phyloP scores from a whole-genome alignment of 768 basidiomycete genomes.

The Mycena maculata region DNA sequence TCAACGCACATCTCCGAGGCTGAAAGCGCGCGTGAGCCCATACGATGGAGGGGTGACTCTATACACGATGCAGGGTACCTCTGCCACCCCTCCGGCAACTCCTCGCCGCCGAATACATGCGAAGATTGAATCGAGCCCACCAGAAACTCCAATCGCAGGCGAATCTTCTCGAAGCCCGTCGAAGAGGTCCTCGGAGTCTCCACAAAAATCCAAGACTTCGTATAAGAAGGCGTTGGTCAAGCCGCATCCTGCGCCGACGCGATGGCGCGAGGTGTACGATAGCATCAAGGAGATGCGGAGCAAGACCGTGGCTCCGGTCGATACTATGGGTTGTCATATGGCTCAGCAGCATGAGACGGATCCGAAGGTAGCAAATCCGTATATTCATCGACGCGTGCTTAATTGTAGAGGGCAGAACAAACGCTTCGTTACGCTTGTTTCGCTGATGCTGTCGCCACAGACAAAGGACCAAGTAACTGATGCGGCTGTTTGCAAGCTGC shows the following conservation, averaged over 20 bases:
- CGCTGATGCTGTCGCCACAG: slow-evolving; percentile 95
- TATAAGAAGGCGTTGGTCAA: slow-evolving; percentile 57
- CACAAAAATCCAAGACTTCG: slow-evolving; percentile 61
- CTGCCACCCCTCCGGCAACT: slow-evolving; percentile 34
- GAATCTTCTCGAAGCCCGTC: slow-evolving; percentile 31
- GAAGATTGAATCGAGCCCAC: slow-evolving; percentile 36
- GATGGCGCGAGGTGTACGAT: slow-evolving; percentile 78
- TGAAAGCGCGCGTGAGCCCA: slow-evolving; percentile 56
- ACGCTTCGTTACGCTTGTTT: slow-evolving; percentile 87
- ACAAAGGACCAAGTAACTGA: slow-evolving; percentile 94
- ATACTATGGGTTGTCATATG: slow-evolving; percentile 89
- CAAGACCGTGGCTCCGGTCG: slow-evolving; percentile 83
- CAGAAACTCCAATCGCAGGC: slow-evolving; percentile 11
- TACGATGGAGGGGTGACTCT: slow-evolving; percentile 58
- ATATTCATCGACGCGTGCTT: slow-evolving; percentile 2
- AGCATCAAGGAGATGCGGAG: slow-evolving; percentile 83
- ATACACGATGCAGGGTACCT: slow-evolving; percentile 44
- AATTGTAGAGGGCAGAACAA: slow-evolving; percentile 63
- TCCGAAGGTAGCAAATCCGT: slow-evolving; percentile 63
- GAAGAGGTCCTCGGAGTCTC: slow-evolving; percentile 46
- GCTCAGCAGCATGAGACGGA: slow-evolving; percentile 73
- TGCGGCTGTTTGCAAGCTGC: slow-evolving; percentile 80
- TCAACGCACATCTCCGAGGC: slow-evolving; percentile 42
- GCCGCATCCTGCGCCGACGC: slow-evolving; percentile 74
- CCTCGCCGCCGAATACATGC: slow-evolving; percentile 44